These are phyloP conservation scores for Bullera alba DNA, from an alignment of 768 basidiomycete species.

Conservation along the genomic window DNA sequence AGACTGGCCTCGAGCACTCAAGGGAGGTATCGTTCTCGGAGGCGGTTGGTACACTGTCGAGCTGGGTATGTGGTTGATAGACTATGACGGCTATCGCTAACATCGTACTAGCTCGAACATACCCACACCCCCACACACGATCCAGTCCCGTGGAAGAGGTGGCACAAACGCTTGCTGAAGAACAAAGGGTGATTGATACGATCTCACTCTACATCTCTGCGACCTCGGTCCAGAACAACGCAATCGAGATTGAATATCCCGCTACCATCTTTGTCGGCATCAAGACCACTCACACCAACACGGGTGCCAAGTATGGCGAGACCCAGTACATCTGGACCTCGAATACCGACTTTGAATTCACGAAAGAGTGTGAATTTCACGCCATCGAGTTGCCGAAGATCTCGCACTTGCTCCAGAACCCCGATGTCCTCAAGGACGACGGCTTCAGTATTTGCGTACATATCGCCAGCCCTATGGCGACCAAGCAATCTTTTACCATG, in stretches of 20 bases:
- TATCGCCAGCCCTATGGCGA: slow-evolving; percentile 56
- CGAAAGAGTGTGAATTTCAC: slow-evolving; percentile 67
- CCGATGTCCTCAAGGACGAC: slow-evolving; percentile 57
- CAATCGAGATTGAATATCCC: slow-evolving; percentile 54
- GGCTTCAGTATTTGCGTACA: slow-evolving; percentile 69
- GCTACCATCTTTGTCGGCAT: slow-evolving; percentile 68
- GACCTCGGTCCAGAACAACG: slow-evolving; percentile 56
- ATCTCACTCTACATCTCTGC: slow-evolving; percentile 64
- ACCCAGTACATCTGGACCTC: slow-evolving; percentile 68
- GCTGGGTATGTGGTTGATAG: slow-evolving; percentile 50
- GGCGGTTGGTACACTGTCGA: slow-evolving; percentile 68
- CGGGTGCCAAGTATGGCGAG: slow-evolving; percentile 59
- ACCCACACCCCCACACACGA: slow-evolving; percentile 8
- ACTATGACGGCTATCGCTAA: neutral
- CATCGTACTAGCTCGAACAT: slow-evolving; percentile 16
- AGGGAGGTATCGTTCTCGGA: slow-evolving; percentile 60
- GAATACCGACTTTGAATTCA: slow-evolving; percentile 68
- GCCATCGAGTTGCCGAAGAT: slow-evolving; percentile 62
- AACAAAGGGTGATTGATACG: slow-evolving; percentile 19
- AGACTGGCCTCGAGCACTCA: slow-evolving; percentile 56
- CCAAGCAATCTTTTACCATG: slow-evolving; percentile 58
- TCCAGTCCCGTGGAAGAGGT: slow-evolving; percentile 6
- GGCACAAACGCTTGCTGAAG: slow-evolving; percentile 1
- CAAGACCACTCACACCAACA: slow-evolving; percentile 58
- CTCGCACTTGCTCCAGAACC: slow-evolving; percentile 57